Evolutionary conservation across 2,329 filamentous ascomycete species (phyloP), one percentile per base, ranked within the genome.

Genomic region (Biscogniauxia marginata): DNA sequence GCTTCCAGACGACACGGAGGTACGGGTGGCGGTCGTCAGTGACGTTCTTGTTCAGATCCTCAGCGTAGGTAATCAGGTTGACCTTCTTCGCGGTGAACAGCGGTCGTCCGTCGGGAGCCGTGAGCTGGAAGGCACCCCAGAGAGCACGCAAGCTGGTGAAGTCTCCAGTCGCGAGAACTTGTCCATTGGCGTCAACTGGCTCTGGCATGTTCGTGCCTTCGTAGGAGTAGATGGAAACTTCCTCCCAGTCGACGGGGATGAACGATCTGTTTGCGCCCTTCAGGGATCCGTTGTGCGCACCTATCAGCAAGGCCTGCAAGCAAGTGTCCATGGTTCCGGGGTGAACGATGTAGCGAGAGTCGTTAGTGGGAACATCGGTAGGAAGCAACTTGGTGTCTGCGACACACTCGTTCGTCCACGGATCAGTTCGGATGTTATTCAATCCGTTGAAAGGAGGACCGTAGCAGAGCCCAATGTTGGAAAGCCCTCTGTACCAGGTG

Each of bases 391-490:
- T 52, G 46, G 52, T 52, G 24, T 52, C 30, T 21, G 53, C 39
- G 7, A 48, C 53, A 25, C 46, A 51, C 19, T 53, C 54, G 18
- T 49, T 57, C 9, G 48, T 57, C 53, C 52, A 53, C 25, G 49
- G 52, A 20, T 58, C 49, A 9, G 45, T 54, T 23, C 52, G 44
- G 22, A 57, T 54, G 7, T 51, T 30, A 21, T 30, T 54, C 30
- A 59, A 20, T 39, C 50, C 53, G 22, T 59, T 56, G 43, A 59
- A 59, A 18, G 56, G 23, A 48, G 56, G 46, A 18, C 56, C 56
- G 16, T 60, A 60, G 43, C 55, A 55, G n/a, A 60, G 54, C 11
- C 54, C 57, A 30, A 57, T 57, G 46, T 60, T 57, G 18, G 57
- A 49, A 20, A 60, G 57, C 4, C 55, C 49, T 46, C 52, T 53